Percentiles rank a stretch among this genome's conserved stretches.
Conservation (phyloP, 108 stramenopile species). For the Mediolabrus comicus region DNA sequence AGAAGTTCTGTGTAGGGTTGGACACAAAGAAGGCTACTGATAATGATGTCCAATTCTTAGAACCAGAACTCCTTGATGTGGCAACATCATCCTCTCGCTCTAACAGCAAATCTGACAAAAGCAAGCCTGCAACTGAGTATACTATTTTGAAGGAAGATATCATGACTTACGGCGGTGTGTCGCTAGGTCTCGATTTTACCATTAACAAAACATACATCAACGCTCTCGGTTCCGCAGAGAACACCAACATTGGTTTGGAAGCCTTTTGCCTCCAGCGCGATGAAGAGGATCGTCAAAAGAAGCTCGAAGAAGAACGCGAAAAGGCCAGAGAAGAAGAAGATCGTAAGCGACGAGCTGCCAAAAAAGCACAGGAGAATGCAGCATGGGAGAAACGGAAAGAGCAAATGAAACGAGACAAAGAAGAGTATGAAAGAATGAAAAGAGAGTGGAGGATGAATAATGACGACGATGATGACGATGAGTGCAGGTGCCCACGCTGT, state of each 20-base stretch:
- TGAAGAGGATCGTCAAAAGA: constrained; percentile 24
- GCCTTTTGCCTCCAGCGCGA: constrained; percentile 5
- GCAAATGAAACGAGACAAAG: constrained; percentile 21
- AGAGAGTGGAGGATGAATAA: constrained; percentile 8
- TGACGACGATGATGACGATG: constrained; percentile 2
- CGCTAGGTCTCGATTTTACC: constrained; percentile 12
- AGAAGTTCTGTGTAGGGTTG: constrained; percentile 34
- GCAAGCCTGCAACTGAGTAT: neutral
- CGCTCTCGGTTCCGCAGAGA: constrained; percentile 16
- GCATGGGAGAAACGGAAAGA: constrained; percentile 23
- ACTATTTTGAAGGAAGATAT: constrained; percentile 9
- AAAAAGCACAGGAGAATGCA: constrained; percentile 21
- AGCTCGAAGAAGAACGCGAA: constrained; percentile 12
- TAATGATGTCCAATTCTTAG: constrained; percentile 3
- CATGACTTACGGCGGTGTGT: constrained; percentile 17
- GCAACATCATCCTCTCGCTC: neutral
- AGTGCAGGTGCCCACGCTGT: constrained; percentile 3
- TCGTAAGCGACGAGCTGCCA: constrained; percentile 18
- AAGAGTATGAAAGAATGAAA: constrained; percentile 21
- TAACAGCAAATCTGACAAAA: constrained; percentile 13
- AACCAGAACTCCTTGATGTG: constrained; percentile 27
- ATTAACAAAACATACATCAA: constrained; percentile 9
- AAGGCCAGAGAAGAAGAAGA: constrained; percentile 28
- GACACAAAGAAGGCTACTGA: constrained; percentile 38
- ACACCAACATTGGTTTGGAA: constrained; percentile 13